These are phyloP conservation scores for Auriscalpium orientale DNA, from an alignment of 768 basidiomycete species.

Conservation along the genomic window DNA sequence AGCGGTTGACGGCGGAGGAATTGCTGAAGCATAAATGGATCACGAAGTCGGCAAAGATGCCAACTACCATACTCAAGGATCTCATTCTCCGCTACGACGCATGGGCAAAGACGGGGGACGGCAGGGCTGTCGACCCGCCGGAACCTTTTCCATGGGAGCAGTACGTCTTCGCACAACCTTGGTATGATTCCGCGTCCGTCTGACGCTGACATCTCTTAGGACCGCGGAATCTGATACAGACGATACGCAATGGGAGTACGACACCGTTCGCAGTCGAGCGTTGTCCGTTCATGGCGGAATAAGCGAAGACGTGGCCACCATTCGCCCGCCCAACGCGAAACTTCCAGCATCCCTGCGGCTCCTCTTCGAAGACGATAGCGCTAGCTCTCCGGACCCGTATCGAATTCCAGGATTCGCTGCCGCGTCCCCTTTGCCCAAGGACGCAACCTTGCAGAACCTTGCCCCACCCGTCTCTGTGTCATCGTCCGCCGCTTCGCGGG, in stretches of 20 bases:
- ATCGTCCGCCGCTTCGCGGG: conserved; percentile 29
- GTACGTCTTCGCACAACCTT: too few species aligned
- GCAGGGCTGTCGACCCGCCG: conserved; percentile 1
- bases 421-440: conserved; percentile 17
- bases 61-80: conserved; percentile 67
- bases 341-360: conserved; percentile 73
- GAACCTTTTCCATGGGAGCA: conserved; percentile 21
- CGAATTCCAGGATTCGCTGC: conserved; percentile 32
- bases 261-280: conserved; percentile 49
- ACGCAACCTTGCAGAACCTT: conserved; percentile 6
- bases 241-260: conserved; percentile 67
- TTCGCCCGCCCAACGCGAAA: conserved; percentile 40
- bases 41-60: conserved; percentile 59
- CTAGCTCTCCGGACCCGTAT: conserved; percentile 31
- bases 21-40: conserved; percentile 87
- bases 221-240: conserved; percentile 4
- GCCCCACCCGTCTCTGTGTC: conserved; percentile 15
- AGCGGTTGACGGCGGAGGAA: conserved; percentile 90
- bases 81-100: conserved; percentile 72
- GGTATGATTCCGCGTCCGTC: too few species aligned
- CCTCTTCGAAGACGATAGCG: conserved; percentile 60
- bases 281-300: conserved; percentile 3
- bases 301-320: conserved; percentile 25
- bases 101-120: conserved; percentile 52
- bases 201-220: too few species aligned